phyloP scores from a whole-genome alignment of 2,329 filamentous ascomycete species.

The Hymenoscyphus infarciens region DNA sequence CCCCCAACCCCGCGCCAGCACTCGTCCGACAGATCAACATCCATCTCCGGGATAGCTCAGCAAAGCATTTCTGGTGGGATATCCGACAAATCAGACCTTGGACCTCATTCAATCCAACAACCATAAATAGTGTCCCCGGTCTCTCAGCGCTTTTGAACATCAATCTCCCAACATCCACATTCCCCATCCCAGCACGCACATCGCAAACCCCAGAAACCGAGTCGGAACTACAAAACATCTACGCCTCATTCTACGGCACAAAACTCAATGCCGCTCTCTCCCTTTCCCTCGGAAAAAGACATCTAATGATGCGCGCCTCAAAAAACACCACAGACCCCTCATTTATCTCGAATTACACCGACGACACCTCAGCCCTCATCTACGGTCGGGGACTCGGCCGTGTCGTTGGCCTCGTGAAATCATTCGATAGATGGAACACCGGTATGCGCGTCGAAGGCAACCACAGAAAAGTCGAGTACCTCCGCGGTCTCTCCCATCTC shows the following conservation, averaged over 20 bases:
- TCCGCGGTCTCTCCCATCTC: slow-evolving; percentile 78
- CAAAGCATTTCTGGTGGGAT: slow-evolving; percentile 94
- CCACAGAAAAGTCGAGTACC: slow-evolving; percentile 82
- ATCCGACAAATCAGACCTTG: slow-evolving; percentile 82
- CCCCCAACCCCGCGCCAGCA: slow-evolving; percentile 75
- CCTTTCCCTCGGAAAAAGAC: slow-evolving; percentile 66
- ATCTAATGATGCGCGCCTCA: slow-evolving; percentile 40
- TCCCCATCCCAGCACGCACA: slow-evolving; percentile 48
- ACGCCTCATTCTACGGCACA: slow-evolving; percentile 73
- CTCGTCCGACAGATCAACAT: slow-evolving; percentile 77
- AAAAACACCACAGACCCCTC: slow-evolving; percentile 33
- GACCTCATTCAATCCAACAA: slow-evolving; percentile 71
- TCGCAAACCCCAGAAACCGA: slow-evolving; percentile 74
- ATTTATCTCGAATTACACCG: slow-evolving; percentile 51
- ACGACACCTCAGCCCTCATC: slow-evolving; percentile 45
- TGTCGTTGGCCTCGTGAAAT: slow-evolving; percentile 82
- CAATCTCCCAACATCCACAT: slow-evolving; percentile 57
- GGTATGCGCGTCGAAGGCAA: slow-evolving; percentile 85
- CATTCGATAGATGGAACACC: slow-evolving; percentile 92
- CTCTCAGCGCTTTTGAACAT: slow-evolving; percentile 70
- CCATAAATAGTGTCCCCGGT: slow-evolving; percentile 69
- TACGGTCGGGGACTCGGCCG: slow-evolving; percentile 53
- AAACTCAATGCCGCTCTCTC: slow-evolving; percentile 83
- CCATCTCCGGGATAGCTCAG: slow-evolving; percentile 60
- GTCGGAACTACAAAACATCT: slow-evolving; percentile 68